phyloP scores from a whole-genome alignment of 352 stramenopile species.

The Phytophthora boehmeriae region DNA sequence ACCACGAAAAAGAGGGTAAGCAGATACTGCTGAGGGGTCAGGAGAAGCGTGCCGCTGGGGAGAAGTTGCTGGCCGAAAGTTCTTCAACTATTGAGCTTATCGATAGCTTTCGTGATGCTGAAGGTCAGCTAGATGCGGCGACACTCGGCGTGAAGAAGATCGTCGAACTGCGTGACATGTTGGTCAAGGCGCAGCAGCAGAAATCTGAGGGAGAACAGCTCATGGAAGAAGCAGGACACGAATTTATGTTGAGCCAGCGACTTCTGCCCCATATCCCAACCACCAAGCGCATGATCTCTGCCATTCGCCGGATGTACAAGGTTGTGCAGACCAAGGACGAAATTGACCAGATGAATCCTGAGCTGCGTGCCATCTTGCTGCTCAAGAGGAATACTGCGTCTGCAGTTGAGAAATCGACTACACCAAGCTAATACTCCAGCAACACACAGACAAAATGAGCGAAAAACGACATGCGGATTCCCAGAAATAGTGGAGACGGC shows the following conservation, averaged over 20 bases:
- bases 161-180: constrained; percentile 54
- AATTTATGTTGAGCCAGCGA: constrained; percentile 45
- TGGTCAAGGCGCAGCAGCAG: constrained; percentile 49
- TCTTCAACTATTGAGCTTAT: constrained; percentile 41
- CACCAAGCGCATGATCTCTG: constrained; percentile 59
- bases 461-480: constrained; percentile 7
- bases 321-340: constrained; percentile 74
- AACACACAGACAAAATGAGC: not conserved
- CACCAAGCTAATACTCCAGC: no score
- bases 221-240: constrained; percentile 45
- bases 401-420: constrained; percentile 3
- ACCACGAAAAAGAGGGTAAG: constrained; percentile 70
- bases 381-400: constrained; percentile 27
- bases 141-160: constrained; percentile 66
- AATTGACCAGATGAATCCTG: constrained; percentile 67
- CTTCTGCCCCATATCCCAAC: constrained; percentile 64
- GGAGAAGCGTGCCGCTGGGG: constrained; percentile 54
- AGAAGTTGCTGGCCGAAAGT: constrained; percentile 57
- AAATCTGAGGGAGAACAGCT: constrained; percentile 36
- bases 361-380: constrained; percentile 47
- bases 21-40: constrained; percentile 65
- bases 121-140: constrained; percentile 55
- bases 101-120: constrained; percentile 50
- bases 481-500: constrained; percentile 29
- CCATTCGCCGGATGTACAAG: constrained; percentile 61